These are phyloP conservation scores for Fusarium aywerte DNA, from an alignment of 2,329 filamentous ascomycete genomes.

Conservation along the genomic window DNA sequence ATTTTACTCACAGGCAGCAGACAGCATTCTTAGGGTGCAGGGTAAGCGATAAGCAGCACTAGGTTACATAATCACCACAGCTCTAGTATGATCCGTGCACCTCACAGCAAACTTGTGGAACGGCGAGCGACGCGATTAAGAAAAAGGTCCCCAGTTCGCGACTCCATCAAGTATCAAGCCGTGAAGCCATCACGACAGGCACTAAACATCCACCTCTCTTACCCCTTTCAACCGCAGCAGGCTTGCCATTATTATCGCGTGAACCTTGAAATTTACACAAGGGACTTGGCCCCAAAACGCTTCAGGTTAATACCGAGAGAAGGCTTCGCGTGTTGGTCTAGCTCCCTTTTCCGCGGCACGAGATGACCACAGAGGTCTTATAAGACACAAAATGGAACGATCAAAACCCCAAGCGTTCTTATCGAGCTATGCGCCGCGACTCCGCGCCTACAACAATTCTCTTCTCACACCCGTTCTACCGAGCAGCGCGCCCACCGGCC, in stretches of 20 bases:
- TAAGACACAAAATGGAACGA: conserved; percentile 59
- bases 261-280: neutral
- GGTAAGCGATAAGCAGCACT: conserved; percentile 29
- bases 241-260: conserved; percentile 9
- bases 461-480: conserved; percentile 87
- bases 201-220: conserved; percentile 26
- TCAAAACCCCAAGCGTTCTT: conserved; percentile 83
- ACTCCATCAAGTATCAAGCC: conserved; percentile 45
- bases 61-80: conserved; percentile 35
- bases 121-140: conserved; percentile 48
- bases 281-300: neutral
- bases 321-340: conserved; percentile 38
- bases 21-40: conserved; percentile 7
- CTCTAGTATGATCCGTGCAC: conserved; percentile 15
- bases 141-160: conserved; percentile 46
- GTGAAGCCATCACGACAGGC: conserved; percentile 39
- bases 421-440: conserved; percentile 88
- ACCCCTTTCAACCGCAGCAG: conserved; percentile 3
- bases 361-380: conserved; percentile 44
- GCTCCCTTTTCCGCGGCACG: conserved; percentile 46
- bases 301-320: conserved; percentile 23
- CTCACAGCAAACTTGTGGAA: conserved; percentile 36
- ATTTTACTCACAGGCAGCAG: neutral
- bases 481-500: conserved; percentile 71
- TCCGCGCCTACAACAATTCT: conserved; percentile 91